Evolutionary conservation across 83 land plant species (phyloP).

Genomic region (Picea abies): DNA sequence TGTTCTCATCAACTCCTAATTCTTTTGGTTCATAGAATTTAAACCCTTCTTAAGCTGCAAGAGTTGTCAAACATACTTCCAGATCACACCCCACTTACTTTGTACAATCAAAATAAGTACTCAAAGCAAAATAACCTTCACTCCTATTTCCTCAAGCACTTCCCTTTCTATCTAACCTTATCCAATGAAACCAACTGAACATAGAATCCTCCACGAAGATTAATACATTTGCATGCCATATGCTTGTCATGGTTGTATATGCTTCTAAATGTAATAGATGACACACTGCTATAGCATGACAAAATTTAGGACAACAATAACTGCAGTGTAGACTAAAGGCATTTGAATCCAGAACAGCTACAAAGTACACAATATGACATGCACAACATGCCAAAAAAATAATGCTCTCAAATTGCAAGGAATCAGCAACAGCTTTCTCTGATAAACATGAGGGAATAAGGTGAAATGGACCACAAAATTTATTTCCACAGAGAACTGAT

Average conservation of each 20-base stretch:
- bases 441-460: not conserved
- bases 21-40: not conserved
- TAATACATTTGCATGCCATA: not conserved
- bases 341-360: not conserved
- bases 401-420: not conserved
- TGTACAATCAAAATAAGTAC: not conserved
- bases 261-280: not conserved
- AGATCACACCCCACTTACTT: not conserved
- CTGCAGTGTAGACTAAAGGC: not conserved
- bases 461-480: not conserved
- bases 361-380: not conserved
- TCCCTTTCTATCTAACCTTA: not conserved
- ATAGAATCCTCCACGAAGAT: not conserved
- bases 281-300: not conserved
- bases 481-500: not conserved
- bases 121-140: not conserved
- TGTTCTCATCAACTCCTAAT: no score
- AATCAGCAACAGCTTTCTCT: not conserved
- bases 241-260: not conserved
- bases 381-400: not conserved
- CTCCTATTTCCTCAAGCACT: not conserved
- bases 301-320: not conserved
- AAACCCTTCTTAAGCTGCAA: not conserved
- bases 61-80: not conserved
- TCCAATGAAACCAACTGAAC: constrained; percentile 8